Evolutionary conservation across 2,329 filamentous ascomycete genomes (phyloP), one percentile per base, ranked within the genome.

Genomic region (Aureobasidium melanogenum): DNA sequence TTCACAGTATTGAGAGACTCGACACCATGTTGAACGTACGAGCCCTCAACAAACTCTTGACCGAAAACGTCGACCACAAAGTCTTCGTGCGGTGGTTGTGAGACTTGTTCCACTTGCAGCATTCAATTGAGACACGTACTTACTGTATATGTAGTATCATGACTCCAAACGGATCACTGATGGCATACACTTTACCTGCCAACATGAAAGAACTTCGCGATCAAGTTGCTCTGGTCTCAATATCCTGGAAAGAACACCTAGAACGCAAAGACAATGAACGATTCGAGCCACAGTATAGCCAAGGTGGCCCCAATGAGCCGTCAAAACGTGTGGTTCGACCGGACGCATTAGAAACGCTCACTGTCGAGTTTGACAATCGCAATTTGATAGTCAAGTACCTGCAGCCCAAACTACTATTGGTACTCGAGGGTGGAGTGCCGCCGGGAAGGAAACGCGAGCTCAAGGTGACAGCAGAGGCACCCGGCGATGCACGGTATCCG

Each of bases 161-260:
- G 75, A 80, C 78, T 32, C 76, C 77, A 24, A 80, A 79, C 65
- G 79, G 78, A 64, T 80, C 77, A 2, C 68, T 81, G 22, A 70
- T 81, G 55, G 77, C 79, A 46, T 79, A 80, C 67, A 79, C 74
- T 19, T 75, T 75, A 24, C 77, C 77, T 14, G 72, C 75, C n/a
- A 73, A 80, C 64, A 77, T 78, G 66, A 75, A 76, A 63, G 75
- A 78, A 63, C 71, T 80, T 34, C 76, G 79, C 43, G 77, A 78
- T 61, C 77, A 79, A 65, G 77, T 77, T 24, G 77, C 79, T 7
- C 68, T 79, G 51, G 74, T 79, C 9, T 77, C 77, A 24, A 75
- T 80, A 64, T 74, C 74, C 10, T 80, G 78, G 79, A 79, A 79
- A 68, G 77, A 80, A 51, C 70, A 78, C 59, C 66, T 64, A 36